phyloP scores from a whole-genome alignment of 768 basidiomycete genomes.

The Collybia mongolica region DNA sequence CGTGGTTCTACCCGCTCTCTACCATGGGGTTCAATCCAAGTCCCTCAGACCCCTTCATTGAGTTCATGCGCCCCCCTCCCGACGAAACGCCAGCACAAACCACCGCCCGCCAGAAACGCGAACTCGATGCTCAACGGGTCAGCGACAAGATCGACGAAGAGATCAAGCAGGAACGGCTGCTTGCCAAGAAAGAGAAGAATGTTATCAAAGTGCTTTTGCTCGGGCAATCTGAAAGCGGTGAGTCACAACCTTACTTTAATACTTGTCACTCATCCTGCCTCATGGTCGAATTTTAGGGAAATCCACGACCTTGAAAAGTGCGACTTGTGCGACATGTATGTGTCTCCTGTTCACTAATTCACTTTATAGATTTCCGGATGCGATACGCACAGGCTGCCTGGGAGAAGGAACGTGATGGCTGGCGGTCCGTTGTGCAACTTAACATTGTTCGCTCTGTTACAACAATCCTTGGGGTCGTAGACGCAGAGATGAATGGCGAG shows the following conservation, averaged over 20 bases:
- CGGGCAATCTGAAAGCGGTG: conserved; percentile 69
- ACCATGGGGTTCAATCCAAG: conserved; percentile 34
- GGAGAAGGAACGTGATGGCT: conserved; percentile 66
- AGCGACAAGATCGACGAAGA: conserved; percentile 63
- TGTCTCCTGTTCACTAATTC: conserved; percentile 4
- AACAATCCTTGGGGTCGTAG: conserved; percentile 59
- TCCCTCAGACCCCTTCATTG: conserved; percentile 42
- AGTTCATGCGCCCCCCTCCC: conserved; percentile 45
- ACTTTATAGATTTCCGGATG: conserved; percentile 65
- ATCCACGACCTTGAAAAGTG: conserved; percentile 69
- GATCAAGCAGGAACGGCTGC: conserved; percentile 46
- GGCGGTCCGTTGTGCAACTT: conserved; percentile 77
- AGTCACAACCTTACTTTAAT: conserved; percentile 21
- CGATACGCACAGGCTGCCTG: conserved; percentile 61
- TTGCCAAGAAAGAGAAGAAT: conserved; percentile 42
- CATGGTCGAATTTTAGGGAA: conserved; percentile 44
- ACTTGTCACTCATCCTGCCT: conserved; percentile 4
- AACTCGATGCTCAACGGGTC: conserved; percentile 44
- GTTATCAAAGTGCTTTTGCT: conserved; percentile 58
- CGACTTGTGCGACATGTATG: conserved; percentile 14
- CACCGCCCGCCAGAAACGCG: conserved; percentile 42
- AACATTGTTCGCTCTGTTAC: conserved; percentile 76
- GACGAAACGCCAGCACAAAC: conserved; percentile 54
- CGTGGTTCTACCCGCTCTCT: conserved; percentile 1
- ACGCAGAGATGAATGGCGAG: conserved; percentile 49